Conservation (phyloP, 2,329 filamentous ascomycete genomes). For the Sclerotinia spermophila region DNA sequence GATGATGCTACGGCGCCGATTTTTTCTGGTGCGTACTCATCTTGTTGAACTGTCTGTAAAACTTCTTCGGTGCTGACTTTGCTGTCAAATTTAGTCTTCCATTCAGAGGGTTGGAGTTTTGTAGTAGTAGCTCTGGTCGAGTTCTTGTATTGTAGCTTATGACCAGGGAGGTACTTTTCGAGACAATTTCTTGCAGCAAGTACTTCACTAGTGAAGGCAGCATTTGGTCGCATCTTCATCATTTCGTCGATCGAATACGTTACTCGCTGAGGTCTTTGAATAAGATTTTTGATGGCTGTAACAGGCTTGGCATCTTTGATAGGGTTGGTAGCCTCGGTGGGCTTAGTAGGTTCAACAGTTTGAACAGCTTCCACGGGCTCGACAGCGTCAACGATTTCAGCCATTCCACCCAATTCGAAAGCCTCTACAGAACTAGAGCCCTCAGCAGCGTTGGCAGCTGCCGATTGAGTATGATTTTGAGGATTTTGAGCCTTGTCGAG, state of each 20-base stretch:
- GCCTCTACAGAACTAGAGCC: background rate
- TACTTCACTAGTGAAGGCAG: background rate
- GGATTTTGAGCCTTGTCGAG: constrained; percentile 17
- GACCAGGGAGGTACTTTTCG: background rate
- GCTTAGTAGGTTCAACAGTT: background rate
- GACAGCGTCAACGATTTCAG: background rate
- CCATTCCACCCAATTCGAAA: background rate
- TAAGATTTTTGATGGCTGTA: background rate
- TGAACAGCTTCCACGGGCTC: background rate
- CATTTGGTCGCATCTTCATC: constrained; percentile 8
- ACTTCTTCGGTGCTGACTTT: background rate
- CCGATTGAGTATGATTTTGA: background rate
- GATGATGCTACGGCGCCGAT: background rate
- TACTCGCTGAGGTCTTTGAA: background rate
- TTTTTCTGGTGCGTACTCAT: background rate
- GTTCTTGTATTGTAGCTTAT: background rate
- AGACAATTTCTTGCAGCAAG: background rate
- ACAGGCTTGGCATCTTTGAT: background rate
- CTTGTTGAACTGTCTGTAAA: background rate
- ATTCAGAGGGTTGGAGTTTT: constrained; percentile 4
- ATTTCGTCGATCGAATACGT: constrained; percentile 12
- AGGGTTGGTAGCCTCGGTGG: background rate
- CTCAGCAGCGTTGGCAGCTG: background rate
- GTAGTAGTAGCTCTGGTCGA: background rate
- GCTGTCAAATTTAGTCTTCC: background rate